phyloP scores from a whole-genome alignment of 1,284 basidiomycete genomes.

The Megacollybia platyphylla region DNA sequence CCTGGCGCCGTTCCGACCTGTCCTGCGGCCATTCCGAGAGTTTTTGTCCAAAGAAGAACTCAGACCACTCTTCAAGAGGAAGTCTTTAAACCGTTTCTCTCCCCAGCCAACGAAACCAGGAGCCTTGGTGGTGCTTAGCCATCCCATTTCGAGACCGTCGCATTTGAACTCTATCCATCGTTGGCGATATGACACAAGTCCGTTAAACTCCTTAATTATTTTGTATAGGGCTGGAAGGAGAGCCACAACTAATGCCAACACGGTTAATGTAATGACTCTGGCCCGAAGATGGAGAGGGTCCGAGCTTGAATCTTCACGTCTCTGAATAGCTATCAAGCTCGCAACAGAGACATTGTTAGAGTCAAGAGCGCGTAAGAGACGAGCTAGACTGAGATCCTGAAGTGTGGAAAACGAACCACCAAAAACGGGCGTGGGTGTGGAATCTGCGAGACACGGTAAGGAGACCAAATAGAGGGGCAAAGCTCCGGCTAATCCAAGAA shows the following conservation, averaged over 20 bases:
- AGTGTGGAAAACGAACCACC: constrained; percentile 53
- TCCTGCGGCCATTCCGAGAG: constrained; percentile 13
- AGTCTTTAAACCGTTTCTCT: constrained; percentile 57
- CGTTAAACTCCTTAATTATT: constrained; percentile 52
- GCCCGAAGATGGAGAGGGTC: constrained; percentile 35
- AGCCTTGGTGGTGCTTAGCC: constrained; percentile 47
- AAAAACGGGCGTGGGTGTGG: constrained; percentile 28
- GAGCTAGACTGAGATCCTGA: constrained; percentile 62
- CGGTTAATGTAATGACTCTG: constrained; percentile 56
- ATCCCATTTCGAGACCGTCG: constrained; percentile 60
- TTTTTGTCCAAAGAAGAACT: constrained; percentile 37
- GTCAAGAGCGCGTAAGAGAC: constrained; percentile 54
- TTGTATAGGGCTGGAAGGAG: constrained; percentile 54
- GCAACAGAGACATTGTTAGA: constrained; percentile 24
- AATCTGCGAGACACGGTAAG: constrained; percentile 52
- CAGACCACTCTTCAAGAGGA: constrained; percentile 48
- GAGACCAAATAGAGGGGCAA: constrained; percentile 61
- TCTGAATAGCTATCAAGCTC: constrained; percentile 14
- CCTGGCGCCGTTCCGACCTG: constrained; percentile 15
- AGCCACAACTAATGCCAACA: constrained; percentile 43
- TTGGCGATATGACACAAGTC: constrained; percentile 37
- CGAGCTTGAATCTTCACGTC: constrained; percentile 22
- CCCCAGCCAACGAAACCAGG: constrained; percentile 61
- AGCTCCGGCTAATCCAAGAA: constrained; percentile 52
- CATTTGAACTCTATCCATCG: constrained; percentile 54